phyloP scores from a whole-genome alignment of 2,329 filamentous ascomycete genomes.

The Cladosporium austrohemisphaericum region DNA sequence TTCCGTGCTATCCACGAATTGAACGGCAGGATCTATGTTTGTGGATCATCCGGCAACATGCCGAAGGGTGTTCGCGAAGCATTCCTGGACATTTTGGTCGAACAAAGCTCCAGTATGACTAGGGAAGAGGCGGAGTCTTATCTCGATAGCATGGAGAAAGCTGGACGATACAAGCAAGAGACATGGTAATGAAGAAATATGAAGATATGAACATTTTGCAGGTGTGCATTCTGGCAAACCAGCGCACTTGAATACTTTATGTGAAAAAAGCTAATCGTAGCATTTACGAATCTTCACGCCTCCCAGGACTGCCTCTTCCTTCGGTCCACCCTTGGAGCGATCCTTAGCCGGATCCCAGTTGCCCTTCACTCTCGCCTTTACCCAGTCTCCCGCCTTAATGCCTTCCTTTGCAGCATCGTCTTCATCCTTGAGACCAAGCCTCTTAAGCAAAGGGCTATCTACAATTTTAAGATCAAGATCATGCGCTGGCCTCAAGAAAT shows the following conservation, averaged over 20 bases:
- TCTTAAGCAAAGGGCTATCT: constrained; percentile 26
- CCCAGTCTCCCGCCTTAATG: constrained; percentile 30
- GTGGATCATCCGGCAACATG: constrained; percentile 65
- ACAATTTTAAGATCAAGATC: constrained; percentile 27
- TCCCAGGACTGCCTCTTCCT: constrained; percentile 27
- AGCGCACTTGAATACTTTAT: no score
- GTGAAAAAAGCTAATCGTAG: constrained; percentile 36
- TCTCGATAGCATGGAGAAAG: constrained; percentile 57
- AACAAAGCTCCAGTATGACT: constrained; percentile 36
- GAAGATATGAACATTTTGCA: no score
- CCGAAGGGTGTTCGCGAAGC: constrained; percentile 65
- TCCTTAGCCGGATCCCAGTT: constrained; percentile 25
- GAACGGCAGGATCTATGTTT: constrained; percentile 55
- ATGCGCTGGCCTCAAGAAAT: constrained; percentile 36
- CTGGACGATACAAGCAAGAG: constrained; percentile 63
- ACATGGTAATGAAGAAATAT: constrained; percentile 53
- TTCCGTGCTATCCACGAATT: constrained; percentile 50
- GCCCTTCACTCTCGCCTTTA: constrained; percentile 26
- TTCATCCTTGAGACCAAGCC: constrained; percentile 22
- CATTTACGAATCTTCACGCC: constrained; percentile 33
- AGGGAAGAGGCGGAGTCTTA: constrained; percentile 54
- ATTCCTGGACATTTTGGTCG: constrained; percentile 57
- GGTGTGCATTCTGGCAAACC: no score
- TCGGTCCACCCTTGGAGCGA: constrained; percentile 16
- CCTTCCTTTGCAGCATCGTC: constrained; percentile 22